Base-by-base conservation (phyloP, 2,329 filamentous ascomycete genomes). In the Penicillium brasilianum region DNA sequence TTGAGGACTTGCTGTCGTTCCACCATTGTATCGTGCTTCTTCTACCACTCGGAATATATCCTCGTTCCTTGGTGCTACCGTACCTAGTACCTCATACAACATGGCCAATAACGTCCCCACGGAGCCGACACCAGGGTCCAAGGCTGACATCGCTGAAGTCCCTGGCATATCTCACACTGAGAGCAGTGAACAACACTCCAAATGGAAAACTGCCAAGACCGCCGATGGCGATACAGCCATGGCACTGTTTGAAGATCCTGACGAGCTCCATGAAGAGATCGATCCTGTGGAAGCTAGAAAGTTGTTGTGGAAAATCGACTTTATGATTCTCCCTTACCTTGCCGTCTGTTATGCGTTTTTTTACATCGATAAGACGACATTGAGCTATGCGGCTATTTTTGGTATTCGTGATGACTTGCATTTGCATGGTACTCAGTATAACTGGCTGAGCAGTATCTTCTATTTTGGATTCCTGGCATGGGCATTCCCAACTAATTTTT, bases 331-430 rank as follows among this genome's bases (percentile, higher is more conserved):
- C n/a, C 85, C 85, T 2, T 83, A 84, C 60, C 69, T 85, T 39
- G 81, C 80, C 2, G 81, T 85, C 49, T 85, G 82, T 64, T 85
- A 85, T 69, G 80, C 81, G 0, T 85, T 85, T 69, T 81, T 81
- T 61, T 84, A 83, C 59, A 83, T 84, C 58, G 77, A 79, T 46
- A 78, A 79, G 77, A 87, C 85, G 0, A 87, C 83, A 0, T 74
- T 87, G 32, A 85, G 82, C 0, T 89, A 88, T 65, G 87, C 88
- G 0, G 87, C 87, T 20, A 86, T 90, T 53, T 88, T 89, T 60
- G 86, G 86, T 1, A 84, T 90, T 61, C 79, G 81, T 22, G 81
- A 87, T 2, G 86, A 88, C 62, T 78, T 89, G 9, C 65, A 82
- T 14, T 78, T 89, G 1, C 76, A 81, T n/a, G 85, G 85, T 1